Evolutionary conservation across 768 basidiomycete genomes (phyloP), one percentile per base, ranked within the genome.

Genomic region (Amanita jacksonii): DNA sequence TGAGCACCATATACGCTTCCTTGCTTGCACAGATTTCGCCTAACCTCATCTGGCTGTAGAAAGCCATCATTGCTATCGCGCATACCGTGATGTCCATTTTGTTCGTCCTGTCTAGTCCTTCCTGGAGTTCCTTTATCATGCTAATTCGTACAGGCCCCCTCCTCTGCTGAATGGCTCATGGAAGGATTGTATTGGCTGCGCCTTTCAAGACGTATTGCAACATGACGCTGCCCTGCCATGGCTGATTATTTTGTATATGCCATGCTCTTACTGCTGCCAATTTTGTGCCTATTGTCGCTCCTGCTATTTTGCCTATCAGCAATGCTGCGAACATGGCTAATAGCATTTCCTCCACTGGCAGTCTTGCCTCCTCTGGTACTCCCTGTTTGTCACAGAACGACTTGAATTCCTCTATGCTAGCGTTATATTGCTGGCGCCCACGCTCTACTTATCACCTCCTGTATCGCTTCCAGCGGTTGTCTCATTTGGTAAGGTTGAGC

Each of bases 11-110:
- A 18, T 46, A 27, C 47, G 24, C 20, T 23, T 8, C 33, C 15
- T 34, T 45, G 31, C n/a, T 24, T 10, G 3, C 54, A 50, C 9
- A 50, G 0, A 66, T 39, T 39, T 66, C 63, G 1, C 64, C 64
- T 0, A 65, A 47, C 1, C 60, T 54, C 23, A 54, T 51, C 41
- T 63, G 62, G 0, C 54, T 55, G 57, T 61, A 65, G 48, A 63
- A 62, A 13, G 62, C 54, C 3, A 44, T 34, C 13, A 45, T 30
- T 1, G 61, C 58, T 8, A 49, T 48, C 1, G 54, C 54, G 7
- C 48, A 48, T 13, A 63, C 49, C 7, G 53, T 43, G 8, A 47
- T 36, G 30, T 65, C 62, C 10, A 56, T 39, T 2, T 55, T 45
- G 9, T 45, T n/a, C 3, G 40, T 1, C n/a, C 43, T 23, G 28